A percentile compares a stretch with the other conserved stretches of the same genome.
Conservation (phyloP, 352 stramenopile genomes). For the Paralagenidium karlingii region DNA sequence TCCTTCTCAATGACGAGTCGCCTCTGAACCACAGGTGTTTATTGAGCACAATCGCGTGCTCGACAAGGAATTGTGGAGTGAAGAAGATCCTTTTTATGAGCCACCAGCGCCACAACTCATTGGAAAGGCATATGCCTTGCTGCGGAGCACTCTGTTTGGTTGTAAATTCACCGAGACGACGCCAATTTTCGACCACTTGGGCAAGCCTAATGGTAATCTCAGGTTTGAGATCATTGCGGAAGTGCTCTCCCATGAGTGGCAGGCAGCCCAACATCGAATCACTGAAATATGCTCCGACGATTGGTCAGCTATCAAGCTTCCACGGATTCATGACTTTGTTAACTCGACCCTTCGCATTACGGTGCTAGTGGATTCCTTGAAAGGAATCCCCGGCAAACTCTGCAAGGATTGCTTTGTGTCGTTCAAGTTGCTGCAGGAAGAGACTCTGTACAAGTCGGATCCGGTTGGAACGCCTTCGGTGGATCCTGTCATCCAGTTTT, state of each 20-base stretch:
- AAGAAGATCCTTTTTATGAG: constrained; percentile 73
- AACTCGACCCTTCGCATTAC: constrained; percentile 41
- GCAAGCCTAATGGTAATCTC: constrained; percentile 18
- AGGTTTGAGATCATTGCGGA: constrained; percentile 51
- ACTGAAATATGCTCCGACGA: constrained; percentile 43
- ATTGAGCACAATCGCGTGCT: constrained; percentile 54
- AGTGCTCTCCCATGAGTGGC: constrained; percentile 63
- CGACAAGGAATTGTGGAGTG: constrained; percentile 8
- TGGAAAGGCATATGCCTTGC: constrained; percentile 53
- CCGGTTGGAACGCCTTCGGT: constrained; percentile 30
- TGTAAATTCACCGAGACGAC: constrained; percentile 42
- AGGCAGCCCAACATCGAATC: constrained; percentile 42
- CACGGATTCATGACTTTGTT: constrained; percentile 28
- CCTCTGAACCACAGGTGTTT: no score
- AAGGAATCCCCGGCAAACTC: constrained; percentile 51
- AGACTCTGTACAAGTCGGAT: constrained; percentile 27
- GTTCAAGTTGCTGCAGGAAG: constrained; percentile 21
- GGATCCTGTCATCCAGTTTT: constrained; percentile 46
- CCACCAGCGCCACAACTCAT: constrained; percentile 51
- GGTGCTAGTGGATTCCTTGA: constrained; percentile 31
- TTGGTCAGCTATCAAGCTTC: constrained; percentile 16
- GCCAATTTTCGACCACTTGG: constrained; percentile 42
- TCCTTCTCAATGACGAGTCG: no score
- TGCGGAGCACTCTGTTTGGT: constrained; percentile 43
- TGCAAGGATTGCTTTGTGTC: constrained; percentile 56